Base-by-base conservation (phyloP, 2,329 filamentous ascomycete species). In the Verticillium tricorpus region DNA sequence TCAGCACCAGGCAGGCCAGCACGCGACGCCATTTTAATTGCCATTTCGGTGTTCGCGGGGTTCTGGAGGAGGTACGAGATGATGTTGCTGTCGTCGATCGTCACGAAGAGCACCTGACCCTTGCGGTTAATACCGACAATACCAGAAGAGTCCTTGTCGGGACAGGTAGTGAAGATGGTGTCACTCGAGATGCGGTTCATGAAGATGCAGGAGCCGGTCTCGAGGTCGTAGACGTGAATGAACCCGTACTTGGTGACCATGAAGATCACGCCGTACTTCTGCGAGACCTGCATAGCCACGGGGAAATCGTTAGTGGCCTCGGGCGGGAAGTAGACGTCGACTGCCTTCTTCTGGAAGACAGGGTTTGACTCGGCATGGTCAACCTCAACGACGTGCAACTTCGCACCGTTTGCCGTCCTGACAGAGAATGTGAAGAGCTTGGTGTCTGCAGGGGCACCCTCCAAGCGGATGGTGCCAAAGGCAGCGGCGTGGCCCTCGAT, bases 161-260 rank as follows among this genome's bases (percentile, higher is more conserved):
- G 81, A 56, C 92, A 90, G 22, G 93, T 97, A 31, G 94, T 96
- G 80, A 99, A 99, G 74, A 99, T 98, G 31, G 95, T 99, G 74
- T 99, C 95, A 81, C 93, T 97, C 37, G 95, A 99, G 72, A 99
- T 99, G 70, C 96, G 90, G 84, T 99, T 99, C 93, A 99, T 96
- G 85, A 97, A 99, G 74, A 99, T 95, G 75, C 92, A 96, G 14
- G 90, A 91, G 62, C 92, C 96, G 8, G 91, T 95, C 81, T 99
- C 96, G 62, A 99, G 87, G 72, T 99, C 96, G 79, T 99, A 98
- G 28, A 99, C 86, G 78, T 99, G 95, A 70, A 99, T 98, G 79
- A 98, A 99, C 60, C 95, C 95, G 72, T 97, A 99, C 77, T 99
- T 99, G 62, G 95, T 99, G 65, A 99, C 92, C 71, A 99, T 87